Evolutionary conservation across 768 basidiomycete genomes (phyloP), one percentile per base, ranked within the genome.

Genomic region (Tricholoma furcatifolium): DNA sequence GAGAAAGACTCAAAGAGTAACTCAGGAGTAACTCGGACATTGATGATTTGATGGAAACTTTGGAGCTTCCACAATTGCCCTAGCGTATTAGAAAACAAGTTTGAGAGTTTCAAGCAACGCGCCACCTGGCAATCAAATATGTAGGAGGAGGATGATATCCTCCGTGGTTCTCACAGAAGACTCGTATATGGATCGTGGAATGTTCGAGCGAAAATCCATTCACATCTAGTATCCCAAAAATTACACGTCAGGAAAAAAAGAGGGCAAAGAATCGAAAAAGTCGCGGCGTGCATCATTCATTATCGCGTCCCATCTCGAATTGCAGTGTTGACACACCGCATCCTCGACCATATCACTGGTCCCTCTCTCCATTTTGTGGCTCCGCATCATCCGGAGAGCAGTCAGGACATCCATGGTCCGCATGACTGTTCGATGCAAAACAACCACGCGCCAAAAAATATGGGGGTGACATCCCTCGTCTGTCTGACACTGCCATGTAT

Each of bases 181-280:
- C 20, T 18, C 39, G 32, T 18, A 50, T 47, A 27, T 18, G 35
- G 23, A 38, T 32, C 21, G 23, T 30, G 20, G 10, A n/a, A 40
- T 17, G 32, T 27, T 7, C 27, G 27, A 27, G 27, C 27, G 27
- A 27, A 27, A 27, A 27, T 27, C 31, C 35, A 48, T 35, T 34
- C 36, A 41, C 41, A 48, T 47, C 39, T 36, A 54, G 36, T n/a
- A n/a, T 46, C 17, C 47, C n/a, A 36, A 42, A 31, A 51, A 50
- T 53, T 57, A 62, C 44, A 64, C 30, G 54, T 64, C 58, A 51
- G 62, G 60, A 38, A 64, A 64, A 53, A 64, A 64, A 9, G 60
- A 54, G 12, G 62, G 32, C 31, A 64, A 35, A 36, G 60, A 58
- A 35, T 62, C 53, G 39, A 64, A 64, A 38, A 64, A 64, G 34